These are phyloP conservation scores for Hansenula lynferdii DNA, from an alignment of 1,139 yeast species.

Conservation along the genomic window DNA sequence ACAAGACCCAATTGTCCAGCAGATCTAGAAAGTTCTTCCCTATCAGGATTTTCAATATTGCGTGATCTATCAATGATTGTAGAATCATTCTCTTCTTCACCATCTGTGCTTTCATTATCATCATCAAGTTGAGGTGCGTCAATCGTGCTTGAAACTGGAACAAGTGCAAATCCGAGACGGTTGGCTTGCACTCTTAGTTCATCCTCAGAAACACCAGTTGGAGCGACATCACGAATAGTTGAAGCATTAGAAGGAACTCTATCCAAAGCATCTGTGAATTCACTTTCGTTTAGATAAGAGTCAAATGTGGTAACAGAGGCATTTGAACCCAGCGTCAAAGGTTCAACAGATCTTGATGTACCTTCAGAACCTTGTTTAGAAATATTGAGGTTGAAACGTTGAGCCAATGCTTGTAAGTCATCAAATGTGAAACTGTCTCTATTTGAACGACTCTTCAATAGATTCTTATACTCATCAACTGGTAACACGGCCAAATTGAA, in stretches of 20 bases:
- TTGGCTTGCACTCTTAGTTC: constrained; percentile 21
- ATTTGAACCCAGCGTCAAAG: constrained; percentile 7
- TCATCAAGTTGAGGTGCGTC: too few species aligned
- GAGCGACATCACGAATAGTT: constrained; percentile 16
- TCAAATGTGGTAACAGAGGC: constrained; percentile 19
- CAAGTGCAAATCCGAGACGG: constrained; percentile 21
- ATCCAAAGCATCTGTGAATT: constrained; percentile 26
- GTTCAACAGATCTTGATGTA: constrained; percentile 1
- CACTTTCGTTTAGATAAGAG: constrained; percentile 21
- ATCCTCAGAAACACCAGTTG: constrained; percentile 11
- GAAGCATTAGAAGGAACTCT: constrained; percentile 24
- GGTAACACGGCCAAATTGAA: constrained; percentile 28
- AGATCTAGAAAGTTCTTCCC: background rate
- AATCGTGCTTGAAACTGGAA: too few species aligned
- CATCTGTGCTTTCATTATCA: constrained; percentile 6
- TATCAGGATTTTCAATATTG: background rate
- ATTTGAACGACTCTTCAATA: constrained; percentile 21
- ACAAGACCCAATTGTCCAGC: constrained; percentile 14
- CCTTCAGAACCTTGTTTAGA: constrained; percentile 1
- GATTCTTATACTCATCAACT: constrained; percentile 25
- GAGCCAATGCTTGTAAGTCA: constrained; percentile 24
- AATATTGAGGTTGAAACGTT: constrained; percentile 22
- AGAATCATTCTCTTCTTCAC: constrained; percentile 8
- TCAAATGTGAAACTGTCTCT: constrained; percentile 22
- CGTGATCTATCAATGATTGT: constrained; percentile 6